Conservation (phyloP, 305 asterid genomes). For the Fraxinus sp. region DNA sequence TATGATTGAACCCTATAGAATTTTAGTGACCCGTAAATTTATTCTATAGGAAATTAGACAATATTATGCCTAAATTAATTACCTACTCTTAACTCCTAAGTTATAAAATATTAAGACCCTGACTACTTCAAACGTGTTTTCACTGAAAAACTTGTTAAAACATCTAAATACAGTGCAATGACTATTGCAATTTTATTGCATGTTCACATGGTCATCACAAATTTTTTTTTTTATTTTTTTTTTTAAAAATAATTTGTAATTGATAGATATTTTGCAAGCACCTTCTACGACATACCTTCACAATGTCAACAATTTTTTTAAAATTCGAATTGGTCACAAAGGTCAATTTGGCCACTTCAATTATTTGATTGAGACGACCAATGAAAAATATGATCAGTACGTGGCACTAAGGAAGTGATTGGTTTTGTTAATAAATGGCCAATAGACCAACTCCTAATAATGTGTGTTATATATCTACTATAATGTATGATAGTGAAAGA, state of each 20-base stretch:
- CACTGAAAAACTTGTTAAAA: background rate
- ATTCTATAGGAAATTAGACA: background rate
- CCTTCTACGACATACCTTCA: background rate
- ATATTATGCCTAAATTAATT: too few species aligned
- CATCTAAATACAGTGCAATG: background rate
- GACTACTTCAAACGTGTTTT: background rate
- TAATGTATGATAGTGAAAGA: conserved; percentile 9
- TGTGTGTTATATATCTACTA: background rate
- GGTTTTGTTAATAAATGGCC: background rate
- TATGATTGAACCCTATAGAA: background rate
- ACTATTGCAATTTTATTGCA: background rate
- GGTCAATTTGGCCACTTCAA: conserved; percentile 3
- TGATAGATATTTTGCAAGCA: background rate
- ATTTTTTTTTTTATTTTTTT: too few species aligned
- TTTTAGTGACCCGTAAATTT: background rate
- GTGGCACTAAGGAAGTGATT: background rate
- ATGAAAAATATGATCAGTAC: background rate
- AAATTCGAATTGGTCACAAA: conserved; percentile 8
- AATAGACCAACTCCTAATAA: background rate
- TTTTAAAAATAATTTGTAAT: background rate
- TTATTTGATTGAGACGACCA: background rate
- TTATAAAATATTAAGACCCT: background rate
- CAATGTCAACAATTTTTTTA: background rate
- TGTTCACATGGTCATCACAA: background rate
- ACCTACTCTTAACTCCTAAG: background rate